A percentile compares a stretch with the other conserved stretches of the same genome.
These are phyloP conservation scores for Boletus vinaceobasis DNA, from an alignment of 768 basidiomycete genomes.

Conservation along the genomic window DNA sequence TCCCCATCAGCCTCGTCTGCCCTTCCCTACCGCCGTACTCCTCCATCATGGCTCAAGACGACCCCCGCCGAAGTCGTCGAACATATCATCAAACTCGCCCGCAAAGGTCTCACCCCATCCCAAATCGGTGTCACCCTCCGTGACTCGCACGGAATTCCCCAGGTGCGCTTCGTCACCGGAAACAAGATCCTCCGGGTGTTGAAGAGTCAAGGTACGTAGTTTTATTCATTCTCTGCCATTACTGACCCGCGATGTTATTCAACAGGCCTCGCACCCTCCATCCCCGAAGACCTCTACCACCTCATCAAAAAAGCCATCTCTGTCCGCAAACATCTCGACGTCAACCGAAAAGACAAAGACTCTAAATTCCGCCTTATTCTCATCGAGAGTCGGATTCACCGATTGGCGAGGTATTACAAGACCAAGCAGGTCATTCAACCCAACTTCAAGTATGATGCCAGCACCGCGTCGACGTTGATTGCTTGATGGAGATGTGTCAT, in stretches of 20 bases:
- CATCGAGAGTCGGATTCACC: slow-evolving; percentile 98
- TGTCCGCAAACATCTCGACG: slow-evolving; percentile 97
- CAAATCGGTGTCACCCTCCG: slow-evolving; percentile 98
- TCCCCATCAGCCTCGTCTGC: slow-evolving; percentile 64
- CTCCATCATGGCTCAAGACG: slow-evolving; percentile 96
- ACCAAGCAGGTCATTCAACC: slow-evolving; percentile 96
- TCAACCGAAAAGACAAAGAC: slow-evolving; percentile 99
- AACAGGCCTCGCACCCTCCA: slow-evolving; percentile 89
- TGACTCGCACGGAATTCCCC: slow-evolving; percentile 97
- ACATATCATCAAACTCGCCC: slow-evolving; percentile 94
- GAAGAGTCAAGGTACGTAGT: slow-evolving; percentile 82
- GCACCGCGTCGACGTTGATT: slow-evolving; percentile 88
- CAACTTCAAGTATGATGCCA: slow-evolving; percentile 98
- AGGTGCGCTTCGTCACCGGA: slow-evolving; percentile 97
- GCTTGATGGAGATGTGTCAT: slow-evolving; percentile 44
- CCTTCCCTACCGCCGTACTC: slow-evolving; percentile 93
- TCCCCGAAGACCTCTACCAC: slow-evolving; percentile 99
- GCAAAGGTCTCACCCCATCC: slow-evolving; percentile 96
- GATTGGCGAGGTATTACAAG: slow-evolving; percentile 98
- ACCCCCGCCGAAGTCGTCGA: slow-evolving; percentile 94
- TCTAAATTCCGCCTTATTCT: slow-evolving; percentile 95
- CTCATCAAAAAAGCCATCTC: slow-evolving; percentile 99
- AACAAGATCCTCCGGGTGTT: slow-evolving; percentile 99
- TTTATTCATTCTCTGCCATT: not conserved
- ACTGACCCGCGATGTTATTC: not conserved